These are phyloP conservation scores for Hordeum marinum DNA, from an alignment of 176 grass and related monocot genomes.

Conservation along the genomic window DNA sequence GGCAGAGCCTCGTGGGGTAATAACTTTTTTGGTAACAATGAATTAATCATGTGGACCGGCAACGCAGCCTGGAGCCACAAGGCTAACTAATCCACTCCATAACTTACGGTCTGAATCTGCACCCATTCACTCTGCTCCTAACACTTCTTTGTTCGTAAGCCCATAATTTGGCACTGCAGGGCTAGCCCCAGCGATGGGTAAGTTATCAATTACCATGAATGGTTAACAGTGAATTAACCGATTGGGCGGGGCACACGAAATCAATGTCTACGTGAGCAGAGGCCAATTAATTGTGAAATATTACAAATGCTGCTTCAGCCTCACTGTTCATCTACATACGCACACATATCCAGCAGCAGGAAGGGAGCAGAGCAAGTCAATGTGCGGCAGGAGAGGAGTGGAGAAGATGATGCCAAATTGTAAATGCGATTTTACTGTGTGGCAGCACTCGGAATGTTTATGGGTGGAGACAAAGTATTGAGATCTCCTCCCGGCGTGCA, in stretches of 20 bases:
- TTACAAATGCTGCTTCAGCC: background rate
- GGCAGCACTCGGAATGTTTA: constrained; percentile 71
- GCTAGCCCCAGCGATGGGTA: background rate
- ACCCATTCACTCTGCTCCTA: background rate
- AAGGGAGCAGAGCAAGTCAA: background rate
- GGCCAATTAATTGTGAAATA: background rate
- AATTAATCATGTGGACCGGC: background rate
- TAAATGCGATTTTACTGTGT: constrained; percentile 17
- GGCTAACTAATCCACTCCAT: background rate
- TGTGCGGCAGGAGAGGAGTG: background rate
- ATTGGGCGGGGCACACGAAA: background rate
- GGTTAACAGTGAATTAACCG: background rate
- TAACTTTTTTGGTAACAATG: background rate
- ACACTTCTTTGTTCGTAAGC: background rate
- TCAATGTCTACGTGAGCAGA: background rate
- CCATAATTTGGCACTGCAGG: background rate
- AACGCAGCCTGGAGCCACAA: background rate
- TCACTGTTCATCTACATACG: background rate
- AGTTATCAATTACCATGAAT: background rate
- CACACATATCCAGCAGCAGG: background rate
- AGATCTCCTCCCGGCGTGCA: constrained; percentile 8
- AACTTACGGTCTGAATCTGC: background rate
- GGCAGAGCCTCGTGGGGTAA: background rate
- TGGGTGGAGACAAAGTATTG: constrained; percentile 57
- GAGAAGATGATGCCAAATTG: background rate